These are phyloP conservation scores for Apiospora malaysiana DNA, from an alignment of 2,329 filamentous ascomycete genomes.

Conservation along the genomic window DNA sequence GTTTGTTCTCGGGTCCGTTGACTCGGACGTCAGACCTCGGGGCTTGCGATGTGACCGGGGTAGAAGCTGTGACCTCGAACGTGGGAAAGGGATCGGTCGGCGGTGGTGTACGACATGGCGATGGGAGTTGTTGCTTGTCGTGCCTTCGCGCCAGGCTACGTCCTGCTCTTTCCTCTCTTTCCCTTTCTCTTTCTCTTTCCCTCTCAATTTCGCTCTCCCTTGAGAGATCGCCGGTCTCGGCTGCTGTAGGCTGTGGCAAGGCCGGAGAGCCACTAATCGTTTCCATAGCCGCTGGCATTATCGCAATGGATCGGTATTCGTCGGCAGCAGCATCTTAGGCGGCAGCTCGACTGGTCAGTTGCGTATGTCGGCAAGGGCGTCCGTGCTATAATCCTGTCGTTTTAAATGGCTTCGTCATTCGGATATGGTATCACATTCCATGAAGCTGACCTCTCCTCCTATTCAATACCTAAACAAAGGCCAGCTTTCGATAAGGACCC, in stretches of 20 bases:
- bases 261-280: neutral
- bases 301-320: constrained; percentile 3
- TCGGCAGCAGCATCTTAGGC: constrained; percentile 6
- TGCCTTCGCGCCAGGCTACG: constrained; percentile 30
- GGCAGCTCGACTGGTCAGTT: neutral
- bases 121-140: constrained; percentile 22
- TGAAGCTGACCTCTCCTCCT: neutral
- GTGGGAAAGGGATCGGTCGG: constrained; percentile 33
- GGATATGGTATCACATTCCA: neutral
- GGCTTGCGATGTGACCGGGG: constrained; percentile 23
- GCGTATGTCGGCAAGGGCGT: neutral
- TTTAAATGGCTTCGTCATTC: neutral
- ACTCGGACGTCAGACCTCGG: neutral
- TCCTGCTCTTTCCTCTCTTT: constrained; percentile 30
- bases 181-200: constrained; percentile 21
- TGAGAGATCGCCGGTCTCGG: neutral
- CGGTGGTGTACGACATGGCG: constrained; percentile 26
- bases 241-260: neutral
- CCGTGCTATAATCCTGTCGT: neutral
- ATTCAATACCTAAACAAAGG: neutral
- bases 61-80: constrained; percentile 32
- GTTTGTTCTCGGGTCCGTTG: neutral
- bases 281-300: neutral
- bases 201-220: neutral
- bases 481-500: constrained; percentile 16